A percentile compares a stretch with the other conserved stretches of the same genome.
Evolutionary conservation across 1,139 yeast species (phyloP).

Genomic region (Protomyces inundatus): DNA sequence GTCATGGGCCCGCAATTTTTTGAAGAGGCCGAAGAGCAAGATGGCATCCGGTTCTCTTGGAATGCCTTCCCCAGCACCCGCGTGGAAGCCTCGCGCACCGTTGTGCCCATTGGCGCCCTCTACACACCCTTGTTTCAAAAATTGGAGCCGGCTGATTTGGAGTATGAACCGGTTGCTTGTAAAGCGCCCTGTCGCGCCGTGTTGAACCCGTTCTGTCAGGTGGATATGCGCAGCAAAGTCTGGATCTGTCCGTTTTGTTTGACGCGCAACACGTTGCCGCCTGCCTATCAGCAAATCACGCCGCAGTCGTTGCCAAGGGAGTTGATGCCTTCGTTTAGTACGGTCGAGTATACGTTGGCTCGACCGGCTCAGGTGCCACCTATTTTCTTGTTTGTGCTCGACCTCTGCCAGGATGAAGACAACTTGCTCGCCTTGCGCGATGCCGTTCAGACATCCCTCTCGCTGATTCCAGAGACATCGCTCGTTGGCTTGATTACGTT

Average conservation of each 20-base stretch:
- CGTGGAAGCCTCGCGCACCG: slow-evolving; percentile 84
- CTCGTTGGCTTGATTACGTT: slow-evolving; percentile 85
- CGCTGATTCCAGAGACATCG: slow-evolving; percentile 87
- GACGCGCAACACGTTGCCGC: slow-evolving; percentile 78
- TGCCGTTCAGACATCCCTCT: slow-evolving; percentile 71
- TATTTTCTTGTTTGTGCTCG: slow-evolving; percentile 84
- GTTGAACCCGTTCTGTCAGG: slow-evolving; percentile 75
- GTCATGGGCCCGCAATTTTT: slow-evolving; percentile 39
- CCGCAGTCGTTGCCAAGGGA: slow-evolving; percentile 85
- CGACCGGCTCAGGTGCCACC: slow-evolving; percentile 91
- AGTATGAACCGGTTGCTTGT: slow-evolving; percentile 87
- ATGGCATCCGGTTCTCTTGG: slow-evolving; percentile 91
- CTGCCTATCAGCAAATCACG: slow-evolving; percentile 79
- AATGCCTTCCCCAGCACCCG: slow-evolving; percentile 83
- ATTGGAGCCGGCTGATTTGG: slow-evolving; percentile 72
- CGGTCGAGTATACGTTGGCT: slow-evolving; percentile 83
- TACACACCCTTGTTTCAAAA: slow-evolving; percentile 86
- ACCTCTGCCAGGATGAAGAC: slow-evolving; percentile 91
- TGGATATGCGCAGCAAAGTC: slow-evolving; percentile 72
- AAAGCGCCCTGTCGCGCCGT: slow-evolving; percentile 78
- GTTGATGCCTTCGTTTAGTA: slow-evolving; percentile 68
- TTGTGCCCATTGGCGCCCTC: slow-evolving; percentile 89
- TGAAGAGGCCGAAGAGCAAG: slow-evolving; percentile 78
- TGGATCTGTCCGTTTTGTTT: slow-evolving; percentile 91
- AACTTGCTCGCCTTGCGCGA: slow-evolving; percentile 85